Evolutionary conservation across 139 green algal species (phyloP).

Genomic region (Marvania coccoides): DNA sequence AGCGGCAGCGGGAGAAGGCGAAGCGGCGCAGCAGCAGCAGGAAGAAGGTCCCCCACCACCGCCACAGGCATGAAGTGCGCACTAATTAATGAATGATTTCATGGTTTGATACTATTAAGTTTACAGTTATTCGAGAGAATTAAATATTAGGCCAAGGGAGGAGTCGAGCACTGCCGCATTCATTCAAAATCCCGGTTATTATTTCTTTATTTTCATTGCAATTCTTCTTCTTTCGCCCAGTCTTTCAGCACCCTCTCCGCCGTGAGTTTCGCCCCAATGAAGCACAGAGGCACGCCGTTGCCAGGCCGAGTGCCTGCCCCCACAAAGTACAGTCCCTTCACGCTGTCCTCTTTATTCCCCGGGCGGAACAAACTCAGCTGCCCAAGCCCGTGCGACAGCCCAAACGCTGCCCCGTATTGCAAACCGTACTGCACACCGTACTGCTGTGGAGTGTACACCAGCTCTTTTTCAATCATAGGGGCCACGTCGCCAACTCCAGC

Average conservation of each 20-base stretch:
- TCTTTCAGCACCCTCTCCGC: constrained; percentile 34
- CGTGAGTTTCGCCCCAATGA: constrained; percentile 46
- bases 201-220: background rate
- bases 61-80: background rate
- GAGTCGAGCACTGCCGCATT: too few relatives aligned
- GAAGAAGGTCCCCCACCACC: background rate
- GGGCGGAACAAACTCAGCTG: constrained; percentile 68
- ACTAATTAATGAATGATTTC: background rate
- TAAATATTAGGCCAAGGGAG: too few relatives aligned
- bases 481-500: constrained; percentile 40
- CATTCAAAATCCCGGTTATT: too few relatives aligned
- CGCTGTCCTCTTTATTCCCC: constrained; percentile 23
- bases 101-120: background rate
- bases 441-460: constrained; percentile 39
- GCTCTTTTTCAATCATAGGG: constrained; percentile 49
- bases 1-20: too few relatives aligned
- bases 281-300: constrained; percentile 79
- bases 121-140: background rate
- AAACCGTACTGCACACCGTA: constrained; percentile 51
- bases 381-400: constrained; percentile 66
- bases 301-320: constrained; percentile 69
- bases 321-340: constrained; percentile 67
- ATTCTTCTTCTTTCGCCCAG: too few relatives aligned
- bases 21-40: background rate
- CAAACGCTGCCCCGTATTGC: constrained; percentile 76